Base-by-base conservation (phyloP, 2,329 filamentous ascomycete genomes). In the Stemphylium beticola region DNA sequence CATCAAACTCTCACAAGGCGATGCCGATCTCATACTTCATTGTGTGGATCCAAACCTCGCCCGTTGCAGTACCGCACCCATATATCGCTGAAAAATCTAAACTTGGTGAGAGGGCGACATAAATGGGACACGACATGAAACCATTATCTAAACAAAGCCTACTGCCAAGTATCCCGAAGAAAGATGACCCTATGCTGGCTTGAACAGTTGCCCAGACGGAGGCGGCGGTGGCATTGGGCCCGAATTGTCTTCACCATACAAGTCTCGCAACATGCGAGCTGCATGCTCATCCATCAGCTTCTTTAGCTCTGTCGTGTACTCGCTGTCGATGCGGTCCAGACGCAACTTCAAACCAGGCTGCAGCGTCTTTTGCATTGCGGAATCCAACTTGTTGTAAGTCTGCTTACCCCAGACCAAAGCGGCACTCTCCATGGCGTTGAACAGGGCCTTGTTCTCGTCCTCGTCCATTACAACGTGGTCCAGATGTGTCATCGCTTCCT, bases 401-500 rank as follows among this genome's bases (percentile, higher is more conserved):
- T 43, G 15, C 11, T 54, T 48, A 14, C 45, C 49, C 56, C 61
- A 64, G 7, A 60, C 61, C 18, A 65, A 51, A 1, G 57, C 67
- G 3, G 41, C 54, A 14, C 53, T 57, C 17, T 38, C 43, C 53
- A 66, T 42, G 1, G 39, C 38, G 8, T 38, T 22, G 29, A 46
- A 9, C 5, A 70, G 32, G 4, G 48, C 49, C 3, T 55, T 40
- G 22, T 47, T 48, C 8, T 68, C 61, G n/a, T 68, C 67, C 7
- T 45, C 22, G 22, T 55, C 51, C 24, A 65, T 29, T 10, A 24
- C 8, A 0, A 15, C n/a, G 11, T 44, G 22, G 26, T 53, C 17
- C 12, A 40, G 47, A 29, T 55, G 41, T 22, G 41, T 55, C 5
- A 11, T 24, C 4, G 49, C 48, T 39, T 55, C 52, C 11, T 17